Evolutionary conservation across 768 basidiomycete species (phyloP).

Genomic region (Trametes villosa): DNA sequence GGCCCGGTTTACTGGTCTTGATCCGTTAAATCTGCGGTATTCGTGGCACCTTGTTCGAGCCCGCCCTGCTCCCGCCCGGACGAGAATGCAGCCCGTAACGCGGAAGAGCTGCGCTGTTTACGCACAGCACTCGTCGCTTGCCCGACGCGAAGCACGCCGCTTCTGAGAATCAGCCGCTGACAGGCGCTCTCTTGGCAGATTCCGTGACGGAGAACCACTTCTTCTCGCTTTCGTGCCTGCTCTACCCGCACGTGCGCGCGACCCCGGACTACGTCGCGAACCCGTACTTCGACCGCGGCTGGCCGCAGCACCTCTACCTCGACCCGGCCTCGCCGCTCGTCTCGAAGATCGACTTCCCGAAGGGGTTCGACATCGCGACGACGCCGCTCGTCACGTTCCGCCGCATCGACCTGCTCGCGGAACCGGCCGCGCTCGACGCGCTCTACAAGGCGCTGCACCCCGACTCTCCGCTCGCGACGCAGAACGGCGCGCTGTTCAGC

Average conservation of each 20-base stretch:
- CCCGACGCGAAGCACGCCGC: too few species aligned
- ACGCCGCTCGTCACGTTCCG: constrained; percentile 72
- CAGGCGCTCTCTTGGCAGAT: constrained; percentile 41
- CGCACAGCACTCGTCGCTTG: too few species aligned
- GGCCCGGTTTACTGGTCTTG: too few species aligned
- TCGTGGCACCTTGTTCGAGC: background rate
- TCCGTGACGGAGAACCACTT: constrained; percentile 76
- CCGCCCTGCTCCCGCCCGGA: background rate
- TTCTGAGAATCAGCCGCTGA: background rate
- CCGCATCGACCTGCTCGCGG: constrained; percentile 62
- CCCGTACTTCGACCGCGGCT: constrained; percentile 61
- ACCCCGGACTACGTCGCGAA: constrained; percentile 62
- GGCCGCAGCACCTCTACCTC: constrained; percentile 69
- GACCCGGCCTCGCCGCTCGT: constrained; percentile 57
- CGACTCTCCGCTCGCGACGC: constrained; percentile 9
- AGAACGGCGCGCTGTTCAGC: constrained; percentile 48
- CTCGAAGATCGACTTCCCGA: constrained; percentile 48
- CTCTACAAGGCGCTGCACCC: constrained; percentile 35
- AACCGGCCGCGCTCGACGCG: constrained; percentile 48
- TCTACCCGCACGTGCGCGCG: constrained; percentile 69
- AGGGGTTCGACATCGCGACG: constrained; percentile 53
- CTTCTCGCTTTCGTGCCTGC: constrained; percentile 69
- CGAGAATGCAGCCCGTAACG: too few species aligned
- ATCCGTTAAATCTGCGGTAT: background rate
- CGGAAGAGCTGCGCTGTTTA: too few species aligned